Evolutionary conservation across 257 asterid genomes (phyloP).

Genomic region (Solanum virginianum): DNA sequence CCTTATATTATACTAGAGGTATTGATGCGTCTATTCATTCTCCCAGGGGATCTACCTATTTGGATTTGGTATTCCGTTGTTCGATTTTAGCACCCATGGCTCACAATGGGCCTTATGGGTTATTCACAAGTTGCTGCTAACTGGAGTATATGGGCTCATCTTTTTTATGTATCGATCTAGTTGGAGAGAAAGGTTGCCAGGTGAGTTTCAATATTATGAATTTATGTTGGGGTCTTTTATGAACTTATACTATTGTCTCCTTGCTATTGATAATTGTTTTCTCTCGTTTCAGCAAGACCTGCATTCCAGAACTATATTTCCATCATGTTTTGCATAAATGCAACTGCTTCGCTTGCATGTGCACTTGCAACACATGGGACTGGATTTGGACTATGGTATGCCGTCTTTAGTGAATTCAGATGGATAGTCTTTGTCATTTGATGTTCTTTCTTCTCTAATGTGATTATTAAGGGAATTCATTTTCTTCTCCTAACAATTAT

Average conservation of each 20-base stretch:
- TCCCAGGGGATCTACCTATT: conserved; percentile 24
- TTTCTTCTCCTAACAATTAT: neutral
- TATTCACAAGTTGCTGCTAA: conserved; percentile 23
- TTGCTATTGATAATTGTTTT: neutral
- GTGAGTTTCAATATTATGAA: conserved; percentile 3
- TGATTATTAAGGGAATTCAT: neutral
- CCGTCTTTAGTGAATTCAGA: neutral
- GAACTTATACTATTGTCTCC: neutral
- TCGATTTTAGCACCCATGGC: conserved; percentile 3
- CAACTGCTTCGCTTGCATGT: conserved; percentile 18
- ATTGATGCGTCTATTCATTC: neutral
- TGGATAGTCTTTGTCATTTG: neutral
- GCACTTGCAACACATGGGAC: conserved; percentile 25
- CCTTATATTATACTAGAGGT: neutral
- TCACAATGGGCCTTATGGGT: conserved; percentile 34
- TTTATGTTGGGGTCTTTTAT: neutral
- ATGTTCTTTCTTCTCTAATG: neutral
- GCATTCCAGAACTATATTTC: conserved; percentile 31
- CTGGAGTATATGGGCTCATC: conserved; percentile 35
- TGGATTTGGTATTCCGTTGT: conserved; percentile 25
- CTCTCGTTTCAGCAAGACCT: conserved; percentile 28
- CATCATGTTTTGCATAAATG: conserved; percentile 23
- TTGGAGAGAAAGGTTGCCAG: conserved; percentile 33
- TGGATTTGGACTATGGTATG: conserved; percentile 27
- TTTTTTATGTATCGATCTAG: conserved; percentile 23